Percentiles rank a stretch among this genome's conserved stretches.
These are phyloP conservation scores for Debaryomyces castellii DNA, from an alignment of 805 yeast species.

Conservation along the genomic window DNA sequence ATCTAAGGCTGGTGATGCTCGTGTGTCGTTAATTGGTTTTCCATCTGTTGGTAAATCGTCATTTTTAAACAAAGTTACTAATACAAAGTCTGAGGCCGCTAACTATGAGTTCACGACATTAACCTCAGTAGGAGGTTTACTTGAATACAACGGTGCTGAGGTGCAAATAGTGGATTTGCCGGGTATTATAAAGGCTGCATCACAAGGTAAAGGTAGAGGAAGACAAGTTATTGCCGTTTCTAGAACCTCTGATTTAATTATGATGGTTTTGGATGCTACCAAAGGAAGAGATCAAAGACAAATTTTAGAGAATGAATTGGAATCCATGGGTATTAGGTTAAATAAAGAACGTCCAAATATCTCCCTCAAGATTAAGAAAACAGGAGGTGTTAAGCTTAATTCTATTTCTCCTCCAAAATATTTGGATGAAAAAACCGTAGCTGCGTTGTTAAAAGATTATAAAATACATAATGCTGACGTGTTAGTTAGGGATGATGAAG, in stretches of 20 bases:
- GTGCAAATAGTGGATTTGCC: slow-evolving; percentile 97
- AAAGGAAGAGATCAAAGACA: slow-evolving; percentile 87
- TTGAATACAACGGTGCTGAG: slow-evolving; percentile 94
- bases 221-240: slow-evolving; percentile 96
- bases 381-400: slow-evolving; percentile 90
- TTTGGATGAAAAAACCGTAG: slow-evolving; percentile 77
- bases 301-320: slow-evolving; percentile 84
- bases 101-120: slow-evolving; percentile 93
- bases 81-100: slow-evolving; percentile 93
- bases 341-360: slow-evolving; percentile 82
- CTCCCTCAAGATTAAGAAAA: slow-evolving; percentile 70
- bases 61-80: slow-evolving; percentile 82
- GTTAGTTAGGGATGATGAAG: slow-evolving; percentile 80
- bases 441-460: slow-evolving; percentile 78
- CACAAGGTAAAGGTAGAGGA: slow-evolving; percentile 97
- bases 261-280: slow-evolving; percentile 95
- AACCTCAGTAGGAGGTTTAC: slow-evolving; percentile 94
- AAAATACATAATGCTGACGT: slow-evolving; percentile 93
- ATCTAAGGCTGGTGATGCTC: slow-evolving; percentile 92
- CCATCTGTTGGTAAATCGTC: slow-evolving; percentile 98
- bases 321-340: slow-evolving; percentile 88
- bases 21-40: slow-evolving; percentile 92
- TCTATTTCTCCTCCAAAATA: slow-evolving; percentile 79
- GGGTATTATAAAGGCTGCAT: slow-evolving; percentile 94
- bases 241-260: slow-evolving; percentile 85